A percentile compares a stretch with the other conserved stretches of the same genome.
These are phyloP conservation scores for Globisporangium mamillatum DNA, from an alignment of 352 stramenopile genomes.

Conservation along the genomic window DNA sequence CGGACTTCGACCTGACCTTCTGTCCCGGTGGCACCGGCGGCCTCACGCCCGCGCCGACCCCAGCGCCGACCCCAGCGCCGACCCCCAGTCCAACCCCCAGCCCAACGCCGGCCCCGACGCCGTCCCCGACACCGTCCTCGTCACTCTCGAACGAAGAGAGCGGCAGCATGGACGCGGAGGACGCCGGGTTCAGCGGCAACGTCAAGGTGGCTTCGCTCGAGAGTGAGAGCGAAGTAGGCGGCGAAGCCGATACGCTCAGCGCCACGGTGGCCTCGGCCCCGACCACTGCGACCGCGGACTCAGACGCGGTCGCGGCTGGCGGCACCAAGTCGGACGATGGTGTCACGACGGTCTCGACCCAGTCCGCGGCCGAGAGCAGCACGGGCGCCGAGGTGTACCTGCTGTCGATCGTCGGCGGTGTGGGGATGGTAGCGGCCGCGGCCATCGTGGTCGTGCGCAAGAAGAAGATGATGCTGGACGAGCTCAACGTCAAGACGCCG, in stretches of 20 bases:
- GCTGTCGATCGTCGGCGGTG: conserved; percentile 26
- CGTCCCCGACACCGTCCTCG: conserved; percentile 25
- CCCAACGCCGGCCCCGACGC: conserved; percentile 27
- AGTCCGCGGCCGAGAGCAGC: conserved; percentile 11
- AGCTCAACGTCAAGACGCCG: conserved; percentile 55
- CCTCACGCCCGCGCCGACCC: conserved; percentile 26
- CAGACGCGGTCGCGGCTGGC: conserved; percentile 11
- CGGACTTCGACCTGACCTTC: conserved; percentile 55
- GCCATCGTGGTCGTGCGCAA: conserved; percentile 59
- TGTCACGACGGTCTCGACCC: conserved; percentile 37
- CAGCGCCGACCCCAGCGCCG: conserved; percentile 26
- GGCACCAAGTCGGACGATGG: conserved; percentile 19
- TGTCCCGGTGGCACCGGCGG: conserved; percentile 43
- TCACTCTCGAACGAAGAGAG: conserved; percentile 18
- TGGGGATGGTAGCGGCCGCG: conserved; percentile 41
- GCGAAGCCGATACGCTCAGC: not conserved
- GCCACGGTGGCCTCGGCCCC: not conserved
- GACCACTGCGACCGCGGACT: not conserved
- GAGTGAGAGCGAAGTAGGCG: conserved; percentile 17
- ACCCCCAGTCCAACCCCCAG: conserved; percentile 29
- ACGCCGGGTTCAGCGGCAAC: conserved; percentile 3
- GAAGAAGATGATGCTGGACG: conserved; percentile 63
- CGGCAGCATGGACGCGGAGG: conserved; percentile 8
- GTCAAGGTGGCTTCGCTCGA: conserved; percentile 11
- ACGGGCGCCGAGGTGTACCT: conserved; percentile 31